Base-by-base conservation (phyloP, 176 grass and related monocot species). In the Musa beccarii region DNA sequence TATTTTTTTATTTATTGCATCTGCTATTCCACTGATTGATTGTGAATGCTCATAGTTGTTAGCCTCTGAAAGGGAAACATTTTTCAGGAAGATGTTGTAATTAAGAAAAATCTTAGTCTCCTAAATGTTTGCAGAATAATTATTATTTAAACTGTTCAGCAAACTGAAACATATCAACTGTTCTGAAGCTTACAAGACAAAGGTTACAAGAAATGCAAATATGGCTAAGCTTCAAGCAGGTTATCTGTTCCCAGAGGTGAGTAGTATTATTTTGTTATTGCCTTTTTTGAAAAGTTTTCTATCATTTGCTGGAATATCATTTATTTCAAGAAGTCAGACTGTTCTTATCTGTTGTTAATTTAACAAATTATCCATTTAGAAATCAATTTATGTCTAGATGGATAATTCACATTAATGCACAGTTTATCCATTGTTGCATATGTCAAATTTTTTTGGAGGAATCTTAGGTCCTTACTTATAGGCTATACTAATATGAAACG, bases 141-240 rank as follows among this genome's bases (percentile, higher is more conserved):
- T 16, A 51, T 22, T 51, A 51, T 51, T 69, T 0, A 11, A 20
- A 24, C n/a, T 22, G 21, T 70, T 70, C 34, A 51, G 34, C 43
- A 70, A 20, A 19, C 68, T 70, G 68, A 70, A 20, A 70, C 43
- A n/a, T 70, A n/a, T 9, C 10, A 51, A 51, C 49, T 70, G 10
- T 26, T 79, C 19, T 79, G 81, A 81, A 97, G 95, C 84, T 89
- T 91, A 79, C 88, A 98, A 79, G 76, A 98, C 90, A 0, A 98
- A 84, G 49, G 95, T 98, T 24, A 68, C 86, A 12, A 82, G 95
- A 49, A 89, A 92, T 84, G 81, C 72, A 16, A 92, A 89, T 62
- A 92, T 92, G 90, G 86, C 81, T 22, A 92, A 92, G 54, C 84
- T 92, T 56, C 89, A 92, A 78, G 89, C 89, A 24, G 86, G 86